These are phyloP conservation scores for Neonectria ditissima DNA, from an alignment of 2,329 filamentous ascomycete species.

Conservation along the genomic window DNA sequence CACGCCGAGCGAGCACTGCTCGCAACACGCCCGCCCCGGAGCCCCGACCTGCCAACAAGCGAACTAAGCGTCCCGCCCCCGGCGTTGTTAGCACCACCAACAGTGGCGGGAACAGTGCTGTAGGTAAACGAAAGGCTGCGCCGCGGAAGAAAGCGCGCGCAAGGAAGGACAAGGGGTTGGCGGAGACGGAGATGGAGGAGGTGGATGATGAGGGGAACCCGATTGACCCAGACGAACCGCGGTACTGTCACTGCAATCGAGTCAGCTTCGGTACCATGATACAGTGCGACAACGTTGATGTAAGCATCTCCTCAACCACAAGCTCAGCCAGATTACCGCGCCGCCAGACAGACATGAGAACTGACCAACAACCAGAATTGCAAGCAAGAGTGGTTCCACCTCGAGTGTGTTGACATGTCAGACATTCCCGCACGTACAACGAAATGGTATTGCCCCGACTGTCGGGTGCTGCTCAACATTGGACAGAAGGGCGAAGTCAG, in stretches of 20 bases:
- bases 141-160: conserved; percentile 72
- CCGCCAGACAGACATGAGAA: conserved; percentile 22
- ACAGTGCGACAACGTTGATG: conserved; percentile 81
- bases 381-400: conserved; percentile 87
- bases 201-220: conserved; percentile 75
- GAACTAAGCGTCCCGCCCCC: conserved; percentile 77
- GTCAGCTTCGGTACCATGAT: conserved; percentile 89
- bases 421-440: conserved; percentile 77
- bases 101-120: conserved; percentile 72
- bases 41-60: conserved; percentile 64
- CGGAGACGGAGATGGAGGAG: conserved; percentile 64
- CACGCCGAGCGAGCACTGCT: conserved; percentile 67
- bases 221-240: conserved; percentile 80
- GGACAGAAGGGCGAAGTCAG: conserved; percentile 73
- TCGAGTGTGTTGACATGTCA: conserved; percentile 78
- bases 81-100: conserved; percentile 75
- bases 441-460: conserved; percentile 89
- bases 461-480: conserved; percentile 71
- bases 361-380: conserved; percentile 65
- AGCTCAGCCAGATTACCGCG: conserved; percentile 18
- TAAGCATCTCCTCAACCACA: conserved; percentile 57
- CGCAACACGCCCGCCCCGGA: conserved; percentile 69
- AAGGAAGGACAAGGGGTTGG: conserved; percentile 60
- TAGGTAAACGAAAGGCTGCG: conserved; percentile 77
- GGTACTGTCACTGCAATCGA: conserved; percentile 82